phyloP scores from a whole-genome alignment of 257 asterid species.

The Handroanthus guayacan region DNA sequence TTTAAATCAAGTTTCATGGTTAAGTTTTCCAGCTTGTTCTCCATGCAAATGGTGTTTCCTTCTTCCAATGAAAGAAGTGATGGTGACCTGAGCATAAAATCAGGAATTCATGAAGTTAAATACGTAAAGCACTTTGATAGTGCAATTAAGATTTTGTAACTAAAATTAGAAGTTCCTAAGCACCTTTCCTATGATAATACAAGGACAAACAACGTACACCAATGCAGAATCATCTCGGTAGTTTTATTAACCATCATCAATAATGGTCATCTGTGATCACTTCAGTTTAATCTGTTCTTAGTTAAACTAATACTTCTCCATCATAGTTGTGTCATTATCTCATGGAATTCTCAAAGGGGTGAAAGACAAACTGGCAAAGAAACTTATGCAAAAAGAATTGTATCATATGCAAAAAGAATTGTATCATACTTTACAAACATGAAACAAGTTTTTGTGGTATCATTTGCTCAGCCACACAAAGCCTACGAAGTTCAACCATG shows the following conservation, averaged over 20 bases:
- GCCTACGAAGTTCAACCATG: background rate
- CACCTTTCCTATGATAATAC: background rate
- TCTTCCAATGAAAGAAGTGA: constrained; percentile 78
- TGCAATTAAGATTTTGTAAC: background rate
- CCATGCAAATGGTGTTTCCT: constrained; percentile 77
- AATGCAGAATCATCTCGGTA: background rate
- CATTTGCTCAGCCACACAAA: background rate
- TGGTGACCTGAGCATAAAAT: constrained; percentile 60
- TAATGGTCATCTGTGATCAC: background rate
- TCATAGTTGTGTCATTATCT: background rate
- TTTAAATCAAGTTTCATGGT: too few relatives aligned
- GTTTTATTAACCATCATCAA: background rate
- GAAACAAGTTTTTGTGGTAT: background rate
- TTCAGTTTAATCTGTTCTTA: background rate
- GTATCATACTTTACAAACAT: background rate
- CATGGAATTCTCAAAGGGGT: background rate
- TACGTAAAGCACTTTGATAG: background rate
- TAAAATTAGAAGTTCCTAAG: background rate
- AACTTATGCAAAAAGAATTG: too few relatives aligned
- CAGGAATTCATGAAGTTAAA: constrained; percentile 14
- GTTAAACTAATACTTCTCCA: background rate
- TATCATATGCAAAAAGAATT: background rate
- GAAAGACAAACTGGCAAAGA: background rate
- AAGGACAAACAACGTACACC: constrained; percentile 8
- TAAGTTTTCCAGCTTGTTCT: too few relatives aligned